Evolutionary conservation across 1,284 basidiomycete species (phyloP).

Genomic region (Rhizoctonia solani): DNA sequence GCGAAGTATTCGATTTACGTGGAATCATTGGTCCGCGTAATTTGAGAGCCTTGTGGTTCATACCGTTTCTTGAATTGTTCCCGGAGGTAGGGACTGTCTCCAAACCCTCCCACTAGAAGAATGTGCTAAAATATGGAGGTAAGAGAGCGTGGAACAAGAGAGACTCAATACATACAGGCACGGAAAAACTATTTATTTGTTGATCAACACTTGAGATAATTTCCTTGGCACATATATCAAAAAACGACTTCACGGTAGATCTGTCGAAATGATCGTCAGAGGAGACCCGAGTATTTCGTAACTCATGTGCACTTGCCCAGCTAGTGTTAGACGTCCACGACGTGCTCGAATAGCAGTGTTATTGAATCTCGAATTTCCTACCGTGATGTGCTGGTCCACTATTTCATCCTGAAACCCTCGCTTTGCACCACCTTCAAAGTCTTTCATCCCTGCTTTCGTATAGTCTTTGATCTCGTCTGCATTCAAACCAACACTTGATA

Average conservation of each 20-base stretch:
- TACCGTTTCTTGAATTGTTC: constrained; percentile 15
- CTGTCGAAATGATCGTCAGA: not conserved
- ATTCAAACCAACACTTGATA: not conserved
- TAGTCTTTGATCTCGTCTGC: not conserved
- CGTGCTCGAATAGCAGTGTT: not conserved
- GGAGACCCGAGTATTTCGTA: not conserved
- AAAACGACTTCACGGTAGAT: not conserved
- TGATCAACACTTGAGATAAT: not conserved
- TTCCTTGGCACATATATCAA: not conserved
- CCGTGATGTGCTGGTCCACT: not conserved
- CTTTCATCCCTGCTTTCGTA: not conserved
- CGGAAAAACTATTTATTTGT: not conserved
- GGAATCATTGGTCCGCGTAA: constrained; percentile 32
- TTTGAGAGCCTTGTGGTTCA: not conserved
- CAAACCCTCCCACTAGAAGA: constrained; percentile 36
- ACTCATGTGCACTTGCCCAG: not conserved
- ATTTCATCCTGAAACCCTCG: not conserved
- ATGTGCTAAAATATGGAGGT: constrained; percentile 17
- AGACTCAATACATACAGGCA: not conserved
- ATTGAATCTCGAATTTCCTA: not conserved
- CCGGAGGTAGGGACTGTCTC: constrained; percentile 32
- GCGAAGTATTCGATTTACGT: constrained; percentile 11
- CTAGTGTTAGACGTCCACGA: not conserved
- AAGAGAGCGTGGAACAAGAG: not conserved
- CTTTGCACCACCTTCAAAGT: constrained; percentile 23